These are phyloP conservation scores for Parastagonospora nodorum DNA, from an alignment of 2,329 filamentous ascomycete species.

Conservation along the genomic window DNA sequence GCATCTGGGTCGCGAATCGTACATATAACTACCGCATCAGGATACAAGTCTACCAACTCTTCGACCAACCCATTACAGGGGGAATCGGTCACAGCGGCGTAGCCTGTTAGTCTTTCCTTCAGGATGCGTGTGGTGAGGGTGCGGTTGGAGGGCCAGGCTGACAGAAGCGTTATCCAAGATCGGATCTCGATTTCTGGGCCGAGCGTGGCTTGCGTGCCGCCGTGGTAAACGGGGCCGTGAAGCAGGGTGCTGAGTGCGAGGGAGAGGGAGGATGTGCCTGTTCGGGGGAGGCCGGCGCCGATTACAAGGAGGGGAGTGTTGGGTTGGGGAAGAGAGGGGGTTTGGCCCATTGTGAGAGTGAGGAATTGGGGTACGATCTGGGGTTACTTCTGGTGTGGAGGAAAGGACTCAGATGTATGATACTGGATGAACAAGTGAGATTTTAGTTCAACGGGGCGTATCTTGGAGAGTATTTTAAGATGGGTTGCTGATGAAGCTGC, in stretches of 20 bases:
- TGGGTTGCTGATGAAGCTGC: no score
- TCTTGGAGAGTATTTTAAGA: no score
- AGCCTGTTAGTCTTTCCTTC: conserved; percentile 46
- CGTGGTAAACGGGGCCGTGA: conserved; percentile 56
- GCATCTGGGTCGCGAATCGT: conserved; percentile 26
- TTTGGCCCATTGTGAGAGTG: conserved; percentile 18
- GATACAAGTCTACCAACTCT: conserved; percentile 56
- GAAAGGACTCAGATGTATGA: neutral
- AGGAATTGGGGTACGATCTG: no score
- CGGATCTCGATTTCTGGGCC: conserved; percentile 17
- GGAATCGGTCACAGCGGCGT: conserved; percentile 54
- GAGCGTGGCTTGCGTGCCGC: conserved; percentile 49
- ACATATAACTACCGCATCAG: conserved; percentile 54
- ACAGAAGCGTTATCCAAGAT: conserved; percentile 31
- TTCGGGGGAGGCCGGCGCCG: conserved; percentile 52
- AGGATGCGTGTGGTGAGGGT: conserved; percentile 27
- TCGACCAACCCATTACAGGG: conserved; percentile 51
- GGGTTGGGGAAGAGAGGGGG: conserved; percentile 20
- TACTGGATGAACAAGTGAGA: neutral
- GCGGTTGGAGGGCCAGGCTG: conserved; percentile 1
- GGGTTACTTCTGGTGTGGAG: neutral
- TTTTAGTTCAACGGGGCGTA: neutral
- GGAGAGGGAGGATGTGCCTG: conserved; percentile 58
- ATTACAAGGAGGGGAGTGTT: conserved; percentile 48
- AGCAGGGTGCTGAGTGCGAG: conserved; percentile 55